Conservation (phyloP, 176 grass and related monocot species). For the Musa troglodytarum region DNA sequence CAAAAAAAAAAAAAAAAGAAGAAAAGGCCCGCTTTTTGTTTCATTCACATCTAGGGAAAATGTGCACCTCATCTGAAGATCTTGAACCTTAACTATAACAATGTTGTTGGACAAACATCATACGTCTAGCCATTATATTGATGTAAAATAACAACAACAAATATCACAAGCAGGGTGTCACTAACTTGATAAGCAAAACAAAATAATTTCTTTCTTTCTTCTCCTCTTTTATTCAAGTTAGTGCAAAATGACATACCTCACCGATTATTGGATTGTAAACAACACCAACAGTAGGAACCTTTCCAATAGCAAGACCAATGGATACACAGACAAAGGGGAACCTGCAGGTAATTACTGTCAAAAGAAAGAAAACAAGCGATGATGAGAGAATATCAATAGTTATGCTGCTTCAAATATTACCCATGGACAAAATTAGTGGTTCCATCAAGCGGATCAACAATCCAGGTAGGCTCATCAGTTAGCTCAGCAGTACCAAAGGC, state of each 20-base stretch:
- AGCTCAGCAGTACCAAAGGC: conserved; percentile 63
- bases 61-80: neutral
- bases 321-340: conserved; percentile 94
- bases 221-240: neutral
- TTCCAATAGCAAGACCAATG: conserved; percentile 79
- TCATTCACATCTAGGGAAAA: neutral
- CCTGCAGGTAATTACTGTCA: conserved; percentile 31
- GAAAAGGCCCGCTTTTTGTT: neutral
- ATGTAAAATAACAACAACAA: neutral
- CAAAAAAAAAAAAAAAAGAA: neutral
- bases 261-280: conserved; percentile 90
- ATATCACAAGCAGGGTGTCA: neutral
- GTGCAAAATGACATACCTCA: conserved; percentile 40
- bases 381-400: neutral
- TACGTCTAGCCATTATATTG: neutral
- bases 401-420: conserved; percentile 22
- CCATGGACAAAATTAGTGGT: conserved; percentile 99
- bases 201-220: neutral
- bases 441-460: conserved; percentile 86
- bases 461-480: conserved; percentile 87
- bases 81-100: neutral
- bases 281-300: conserved; percentile 70
- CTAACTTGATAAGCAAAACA: neutral
- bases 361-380: conserved; percentile 2
- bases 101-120: neutral